A percentile compares a stretch with the other conserved stretches of the same genome.
Conservation (phyloP, 2,329 filamentous ascomycete species). For the Stemphylium vesicarium region DNA sequence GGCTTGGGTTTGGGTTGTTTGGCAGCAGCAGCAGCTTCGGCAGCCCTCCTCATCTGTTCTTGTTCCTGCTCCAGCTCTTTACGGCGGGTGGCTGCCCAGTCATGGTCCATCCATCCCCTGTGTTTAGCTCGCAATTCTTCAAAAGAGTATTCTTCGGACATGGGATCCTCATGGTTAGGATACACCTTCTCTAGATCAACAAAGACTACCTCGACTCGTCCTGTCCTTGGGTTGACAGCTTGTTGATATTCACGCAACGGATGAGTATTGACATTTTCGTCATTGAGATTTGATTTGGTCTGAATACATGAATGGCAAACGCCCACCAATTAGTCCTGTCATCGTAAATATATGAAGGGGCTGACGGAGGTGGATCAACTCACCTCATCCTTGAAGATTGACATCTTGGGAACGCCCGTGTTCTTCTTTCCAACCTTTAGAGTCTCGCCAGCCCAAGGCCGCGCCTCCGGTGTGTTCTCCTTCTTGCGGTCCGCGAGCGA, state of each 20-base stretch:
- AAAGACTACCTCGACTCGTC: constrained; percentile 84
- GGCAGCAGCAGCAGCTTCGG: constrained; percentile 21
- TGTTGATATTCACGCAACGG: constrained; percentile 79
- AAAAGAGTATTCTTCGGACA: constrained; percentile 79
- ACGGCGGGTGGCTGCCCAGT: constrained; percentile 56
- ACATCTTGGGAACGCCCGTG: constrained; percentile 77
- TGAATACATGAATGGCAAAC: constrained; percentile 60
- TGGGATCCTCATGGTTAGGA: constrained; percentile 71
- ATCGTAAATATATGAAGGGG: constrained; percentile 52
- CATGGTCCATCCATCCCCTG: constrained; percentile 68
- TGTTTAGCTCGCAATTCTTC: constrained; percentile 86
- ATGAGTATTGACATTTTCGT: constrained; percentile 57
- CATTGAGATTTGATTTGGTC: constrained; percentile 50
- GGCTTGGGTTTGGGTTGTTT: constrained; percentile 18
- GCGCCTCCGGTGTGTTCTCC: constrained; percentile 86
- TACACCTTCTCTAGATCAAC: constrained; percentile 87
- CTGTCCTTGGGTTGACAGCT: constrained; percentile 80
- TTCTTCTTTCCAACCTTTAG: constrained; percentile 86
- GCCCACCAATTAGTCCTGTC: constrained; percentile 84
- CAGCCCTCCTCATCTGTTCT: constrained; percentile 33
- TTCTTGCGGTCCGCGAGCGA: constrained; percentile 88
- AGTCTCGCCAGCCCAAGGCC: constrained; percentile 91
- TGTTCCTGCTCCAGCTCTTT: constrained; percentile 18
- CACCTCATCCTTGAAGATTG: constrained; percentile 96
- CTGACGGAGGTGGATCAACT: constrained; percentile 54